phyloP scores from a whole-genome alignment of 495 filamentous ascomycete species.

The Penicillium turbatum region DNA sequence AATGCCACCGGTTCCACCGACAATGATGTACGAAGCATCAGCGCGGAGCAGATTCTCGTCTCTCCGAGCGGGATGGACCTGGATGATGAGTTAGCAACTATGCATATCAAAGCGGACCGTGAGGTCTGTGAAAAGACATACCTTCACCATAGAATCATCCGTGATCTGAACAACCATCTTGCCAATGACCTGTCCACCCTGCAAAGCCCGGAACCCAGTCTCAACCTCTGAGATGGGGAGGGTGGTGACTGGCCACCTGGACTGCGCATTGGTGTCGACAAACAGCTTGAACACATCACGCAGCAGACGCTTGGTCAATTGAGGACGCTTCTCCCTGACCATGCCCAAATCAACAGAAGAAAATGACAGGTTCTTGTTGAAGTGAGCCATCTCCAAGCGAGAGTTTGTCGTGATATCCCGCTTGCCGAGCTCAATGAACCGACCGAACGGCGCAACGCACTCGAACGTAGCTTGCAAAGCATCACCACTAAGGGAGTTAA shows the following conservation, averaged over 20 bases:
- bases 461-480: conserved; percentile 48
- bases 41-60: conserved; percentile 14
- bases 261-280: conserved; percentile 21
- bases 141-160: conserved; percentile 60
- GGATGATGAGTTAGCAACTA: neutral
- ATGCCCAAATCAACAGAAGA: conserved; percentile 27
- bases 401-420: conserved; percentile 24
- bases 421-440: conserved; percentile 50
- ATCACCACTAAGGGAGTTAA: conserved; percentile 53
- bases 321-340: conserved; percentile 28
- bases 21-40: conserved; percentile 43
- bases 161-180: conserved; percentile 39
- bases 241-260: conserved; percentile 35
- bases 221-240: conserved; percentile 44
- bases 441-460: conserved; percentile 53
- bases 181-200: conserved; percentile 38
- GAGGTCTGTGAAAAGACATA: conserved; percentile 8
- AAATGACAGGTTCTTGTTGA: conserved; percentile 39
- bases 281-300: conserved; percentile 27
- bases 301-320: conserved; percentile 34
- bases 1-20: conserved; percentile 55
- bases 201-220: conserved; percentile 49
- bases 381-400: conserved; percentile 39
- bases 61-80: conserved; percentile 27
- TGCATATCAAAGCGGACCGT: neutral